phyloP scores from a whole-genome alignment of 2,329 filamentous ascomycete species.

The Aspergillus latus region DNA sequence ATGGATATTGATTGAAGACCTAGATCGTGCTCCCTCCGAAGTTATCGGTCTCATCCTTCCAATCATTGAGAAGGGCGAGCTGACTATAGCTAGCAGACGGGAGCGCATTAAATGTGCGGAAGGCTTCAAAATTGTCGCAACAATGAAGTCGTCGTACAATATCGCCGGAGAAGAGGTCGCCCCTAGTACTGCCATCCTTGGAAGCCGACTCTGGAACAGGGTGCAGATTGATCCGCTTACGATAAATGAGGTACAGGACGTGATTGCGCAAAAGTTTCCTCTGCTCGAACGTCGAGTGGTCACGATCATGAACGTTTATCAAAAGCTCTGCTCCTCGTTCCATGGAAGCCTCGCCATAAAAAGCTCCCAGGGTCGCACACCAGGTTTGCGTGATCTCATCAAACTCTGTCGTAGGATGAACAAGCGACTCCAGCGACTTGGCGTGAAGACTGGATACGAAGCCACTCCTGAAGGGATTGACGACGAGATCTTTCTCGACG shows the following conservation, averaged over 20 bases:
- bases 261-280: conserved; percentile 71
- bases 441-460: conserved; percentile 67
- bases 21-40: conserved; percentile 91
- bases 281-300: conserved; percentile 59
- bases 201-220: conserved; percentile 80
- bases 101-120: conserved; percentile 79
- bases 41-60: conserved; percentile 91
- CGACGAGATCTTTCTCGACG: conserved; percentile 90
- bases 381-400: conserved; percentile 75
- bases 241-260: conserved; percentile 68
- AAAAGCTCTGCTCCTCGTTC: conserved; percentile 42
- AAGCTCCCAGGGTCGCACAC: conserved; percentile 52
- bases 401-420: conserved; percentile 85
- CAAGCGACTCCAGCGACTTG: conserved; percentile 58
- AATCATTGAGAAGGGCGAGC: conserved; percentile 86
- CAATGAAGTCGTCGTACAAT: conserved; percentile 69
- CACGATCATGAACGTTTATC: conserved; percentile 59
- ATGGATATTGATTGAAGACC: conserved; percentile 96
- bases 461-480: conserved; percentile 68
- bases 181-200: conserved; percentile 69
- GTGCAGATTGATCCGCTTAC: conserved; percentile 68
- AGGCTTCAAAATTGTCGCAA: conserved; percentile 89
- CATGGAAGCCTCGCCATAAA: conserved; percentile 40
- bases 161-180: conserved; percentile 69
- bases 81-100: conserved; percentile 84